Percentiles rank a stretch among this genome's conserved stretches.
phyloP scores from a whole-genome alignment of 371 early-diverging fungal species.

The Antonospora locustae region DNA sequence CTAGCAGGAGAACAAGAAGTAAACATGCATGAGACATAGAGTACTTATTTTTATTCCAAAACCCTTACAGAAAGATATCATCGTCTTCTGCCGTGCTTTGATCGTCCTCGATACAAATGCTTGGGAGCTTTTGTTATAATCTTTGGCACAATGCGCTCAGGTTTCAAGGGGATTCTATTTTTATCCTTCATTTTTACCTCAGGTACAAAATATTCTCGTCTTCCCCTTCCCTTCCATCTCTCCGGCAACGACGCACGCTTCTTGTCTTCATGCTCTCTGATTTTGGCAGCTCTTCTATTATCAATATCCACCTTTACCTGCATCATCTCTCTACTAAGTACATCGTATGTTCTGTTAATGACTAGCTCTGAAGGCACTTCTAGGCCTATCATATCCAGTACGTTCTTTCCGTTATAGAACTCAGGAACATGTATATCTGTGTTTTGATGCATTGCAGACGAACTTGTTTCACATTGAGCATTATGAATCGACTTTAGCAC shows the following conservation, averaged over 20 bases:
- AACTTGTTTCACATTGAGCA: conserved; percentile 5
- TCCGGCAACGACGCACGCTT: background rate
- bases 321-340: background rate
- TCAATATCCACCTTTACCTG: background rate
- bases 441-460: conserved; percentile 57
- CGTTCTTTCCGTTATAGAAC: conserved; percentile 95
- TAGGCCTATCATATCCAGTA: conserved; percentile 92
- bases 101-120: too few relatives aligned
- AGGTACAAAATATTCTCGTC: too few relatives aligned
- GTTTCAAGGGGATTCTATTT: too few relatives aligned
- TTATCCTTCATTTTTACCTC: too few relatives aligned
- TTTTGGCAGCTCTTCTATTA: background rate
- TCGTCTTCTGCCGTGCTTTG: too few relatives aligned
- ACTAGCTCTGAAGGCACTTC: conserved; percentile 55
- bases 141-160: too few relatives aligned
- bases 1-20: too few relatives aligned
- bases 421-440: conserved; percentile 80
- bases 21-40: too few relatives aligned
- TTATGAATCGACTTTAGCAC: conserved; percentile 61
- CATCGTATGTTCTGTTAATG: background rate
- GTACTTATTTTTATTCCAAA: too few relatives aligned
- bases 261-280: background rate
- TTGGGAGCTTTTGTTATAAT: too few relatives aligned
- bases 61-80: too few relatives aligned
- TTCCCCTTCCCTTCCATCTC: background rate